A percentile compares a stretch with the other conserved stretches of the same genome.
Evolutionary conservation across 1,284 basidiomycete species (phyloP).

Genomic region (Porogramme epimiltina): DNA sequence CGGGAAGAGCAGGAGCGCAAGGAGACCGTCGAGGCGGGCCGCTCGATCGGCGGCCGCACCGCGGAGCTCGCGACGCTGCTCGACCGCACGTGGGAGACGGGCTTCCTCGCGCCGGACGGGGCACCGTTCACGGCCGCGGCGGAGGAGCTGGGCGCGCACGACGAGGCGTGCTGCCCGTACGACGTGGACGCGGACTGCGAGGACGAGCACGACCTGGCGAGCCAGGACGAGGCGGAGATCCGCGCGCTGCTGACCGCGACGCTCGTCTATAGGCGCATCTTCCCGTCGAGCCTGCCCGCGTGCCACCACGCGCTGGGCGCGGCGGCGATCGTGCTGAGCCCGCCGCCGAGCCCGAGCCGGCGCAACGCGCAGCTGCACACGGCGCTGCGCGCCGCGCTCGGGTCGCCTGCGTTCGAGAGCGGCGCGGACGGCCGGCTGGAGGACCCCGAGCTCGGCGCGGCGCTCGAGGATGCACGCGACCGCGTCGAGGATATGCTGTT

Average conservation of each 20-base stretch:
- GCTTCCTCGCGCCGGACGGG: conserved; percentile 33
- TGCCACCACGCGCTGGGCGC: conserved; percentile 24
- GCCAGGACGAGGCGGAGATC: conserved; percentile 43
- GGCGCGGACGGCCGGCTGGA: conserved; percentile 30
- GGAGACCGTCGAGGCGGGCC: conserved; percentile 55
- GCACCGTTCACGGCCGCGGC: conserved; percentile 14
- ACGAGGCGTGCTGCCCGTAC: conserved; percentile 31
- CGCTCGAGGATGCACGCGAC: conserved; percentile 69
- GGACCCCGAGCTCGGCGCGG: conserved; percentile 32
- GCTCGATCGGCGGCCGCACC: conserved; percentile 59
- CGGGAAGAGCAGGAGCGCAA: conserved; percentile 41
- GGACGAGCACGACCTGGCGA: conserved; percentile 38
- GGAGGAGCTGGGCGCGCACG: conserved; percentile 29
- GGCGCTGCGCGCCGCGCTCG: conserved; percentile 53
- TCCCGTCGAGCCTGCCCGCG: conserved; percentile 43
- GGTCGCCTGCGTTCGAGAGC: conserved; percentile 60
- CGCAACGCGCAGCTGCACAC: conserved; percentile 41
- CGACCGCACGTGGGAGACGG: conserved; percentile 52
- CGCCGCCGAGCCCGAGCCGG: conserved; percentile 57
- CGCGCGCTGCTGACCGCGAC: conserved; percentile 55
- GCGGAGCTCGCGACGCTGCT: conserved; percentile 53
- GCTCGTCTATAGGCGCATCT: conserved; percentile 58
- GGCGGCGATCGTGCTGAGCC: conserved; percentile 51
- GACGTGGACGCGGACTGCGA: conserved; percentile 32
- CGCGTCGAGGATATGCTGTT: conserved; percentile 68